Conservation (phyloP, 2,329 filamentous ascomycete genomes). For the Penicillium sp. region DNA sequence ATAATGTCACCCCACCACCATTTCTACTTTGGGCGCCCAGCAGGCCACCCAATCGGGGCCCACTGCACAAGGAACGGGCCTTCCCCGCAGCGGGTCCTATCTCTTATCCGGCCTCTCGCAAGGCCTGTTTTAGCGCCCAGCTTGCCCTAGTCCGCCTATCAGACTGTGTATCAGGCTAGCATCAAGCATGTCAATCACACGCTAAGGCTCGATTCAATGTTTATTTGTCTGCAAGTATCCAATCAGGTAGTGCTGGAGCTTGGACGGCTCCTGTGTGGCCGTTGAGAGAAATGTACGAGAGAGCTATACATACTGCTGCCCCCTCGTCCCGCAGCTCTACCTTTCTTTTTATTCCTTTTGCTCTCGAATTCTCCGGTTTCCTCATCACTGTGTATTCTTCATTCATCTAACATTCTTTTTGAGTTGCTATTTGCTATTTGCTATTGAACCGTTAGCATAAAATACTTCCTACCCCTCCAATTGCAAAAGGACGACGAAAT, state of each 20-base stretch:
- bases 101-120: conserved; percentile 8
- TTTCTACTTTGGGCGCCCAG: not conserved
- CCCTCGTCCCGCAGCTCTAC: not conserved
- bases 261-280: too few relatives aligned
- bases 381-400: not conserved
- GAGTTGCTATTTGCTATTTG: too few relatives aligned
- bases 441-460: not conserved
- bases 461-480: not conserved
- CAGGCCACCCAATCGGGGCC: not conserved
- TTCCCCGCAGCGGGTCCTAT: not conserved
- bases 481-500: not conserved
- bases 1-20: too few relatives aligned
- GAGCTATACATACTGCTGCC: not conserved
- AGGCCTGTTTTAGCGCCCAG: conserved; percentile 10
- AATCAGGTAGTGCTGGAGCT: not conserved
- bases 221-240: not conserved
- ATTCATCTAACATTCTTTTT: not conserved
- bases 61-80: not conserved
- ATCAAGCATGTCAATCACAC: not conserved
- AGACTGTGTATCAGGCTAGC: not conserved
- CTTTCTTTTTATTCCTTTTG: not conserved
- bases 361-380: not conserved
- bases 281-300: not conserved
- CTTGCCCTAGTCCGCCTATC: not conserved
- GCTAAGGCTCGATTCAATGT: not conserved